These are phyloP conservation scores for Tilletia walkeri DNA, from an alignment of 1,284 basidiomycete species.

Conservation along the genomic window DNA sequence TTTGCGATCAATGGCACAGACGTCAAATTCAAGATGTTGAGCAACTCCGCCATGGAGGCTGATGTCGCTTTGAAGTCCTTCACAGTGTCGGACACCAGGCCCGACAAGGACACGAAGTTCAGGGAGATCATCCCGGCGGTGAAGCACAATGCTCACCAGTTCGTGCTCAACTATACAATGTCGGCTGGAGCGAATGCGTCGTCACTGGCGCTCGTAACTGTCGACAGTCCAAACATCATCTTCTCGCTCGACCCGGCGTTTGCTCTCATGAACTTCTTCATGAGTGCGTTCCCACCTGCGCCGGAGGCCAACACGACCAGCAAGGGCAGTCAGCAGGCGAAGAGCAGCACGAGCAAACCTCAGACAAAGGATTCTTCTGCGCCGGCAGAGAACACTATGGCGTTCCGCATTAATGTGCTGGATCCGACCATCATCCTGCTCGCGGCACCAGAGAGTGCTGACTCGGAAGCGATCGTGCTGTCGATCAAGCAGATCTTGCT, in stretches of 20 bases:
- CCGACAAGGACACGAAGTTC: constrained; percentile 75
- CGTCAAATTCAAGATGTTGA: constrained; percentile 78
- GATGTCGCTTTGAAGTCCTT: constrained; percentile 86
- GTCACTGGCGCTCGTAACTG: constrained; percentile 75
- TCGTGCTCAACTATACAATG: constrained; percentile 87
- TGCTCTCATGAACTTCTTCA: constrained; percentile 80
- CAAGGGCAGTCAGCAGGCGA: not conserved
- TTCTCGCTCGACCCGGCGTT: constrained; percentile 92
- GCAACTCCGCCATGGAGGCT: constrained; percentile 78
- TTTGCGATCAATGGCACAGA: constrained; percentile 80
- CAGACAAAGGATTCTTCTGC: not conserved
- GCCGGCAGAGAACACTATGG: constrained; percentile 49
- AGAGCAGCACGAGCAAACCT: constrained; percentile 9
- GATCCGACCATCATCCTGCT: constrained; percentile 86
- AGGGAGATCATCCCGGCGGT: constrained; percentile 93
- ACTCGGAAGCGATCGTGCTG: constrained; percentile 84
- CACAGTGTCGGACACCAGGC: constrained; percentile 82
- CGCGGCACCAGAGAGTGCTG: constrained; percentile 75
- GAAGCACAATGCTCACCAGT: constrained; percentile 83
- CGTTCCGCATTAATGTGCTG: constrained; percentile 83
- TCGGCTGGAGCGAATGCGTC: constrained; percentile 64
- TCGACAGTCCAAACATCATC: constrained; percentile 91
- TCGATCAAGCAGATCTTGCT: constrained; percentile 81
- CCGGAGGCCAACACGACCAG: not conserved
- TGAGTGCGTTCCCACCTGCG: constrained; percentile 62